These are phyloP conservation scores for Diophrys sp. DNA, from an alignment of 73 alveolate species.

Conservation along the genomic window DNA sequence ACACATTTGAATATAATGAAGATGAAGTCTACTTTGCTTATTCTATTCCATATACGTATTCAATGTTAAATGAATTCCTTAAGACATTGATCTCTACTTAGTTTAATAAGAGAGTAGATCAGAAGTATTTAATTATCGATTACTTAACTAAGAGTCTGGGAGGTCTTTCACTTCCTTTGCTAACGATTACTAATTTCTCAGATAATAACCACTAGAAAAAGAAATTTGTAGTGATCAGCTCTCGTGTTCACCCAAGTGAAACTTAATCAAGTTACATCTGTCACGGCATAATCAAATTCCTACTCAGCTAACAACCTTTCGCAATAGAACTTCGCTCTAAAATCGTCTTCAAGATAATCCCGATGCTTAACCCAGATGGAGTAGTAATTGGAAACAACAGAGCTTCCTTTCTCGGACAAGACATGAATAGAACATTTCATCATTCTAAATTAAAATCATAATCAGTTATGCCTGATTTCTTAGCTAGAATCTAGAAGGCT, in stretches of 20 bases:
- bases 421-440: constrained; percentile 67
- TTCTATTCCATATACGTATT: constrained; percentile 72
- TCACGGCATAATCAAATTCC: constrained; percentile 67
- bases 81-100: neutral
- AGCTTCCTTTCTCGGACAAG: constrained; percentile 60
- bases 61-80: constrained; percentile 49
- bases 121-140: neutral
- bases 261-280: constrained; percentile 63
- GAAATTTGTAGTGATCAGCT: constrained; percentile 51
- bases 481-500: too few relatives aligned
- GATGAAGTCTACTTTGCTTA: constrained; percentile 82
- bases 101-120: too few relatives aligned
- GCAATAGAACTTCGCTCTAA: constrained; percentile 51
- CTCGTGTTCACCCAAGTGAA: constrained; percentile 76
- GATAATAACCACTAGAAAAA: constrained; percentile 8
- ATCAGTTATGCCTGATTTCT: too few relatives aligned
- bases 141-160: constrained; percentile 52
- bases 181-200: constrained; percentile 58
- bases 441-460: neutral
- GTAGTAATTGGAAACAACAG: constrained; percentile 75
- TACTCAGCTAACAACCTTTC: constrained; percentile 20
- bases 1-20: constrained; percentile 47
- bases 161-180: constrained; percentile 71
- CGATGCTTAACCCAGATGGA: constrained; percentile 87
- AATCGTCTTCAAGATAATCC: constrained; percentile 66